Conservation (phyloP, 148 eudicot species). For the Heliosperma pusillum region DNA sequence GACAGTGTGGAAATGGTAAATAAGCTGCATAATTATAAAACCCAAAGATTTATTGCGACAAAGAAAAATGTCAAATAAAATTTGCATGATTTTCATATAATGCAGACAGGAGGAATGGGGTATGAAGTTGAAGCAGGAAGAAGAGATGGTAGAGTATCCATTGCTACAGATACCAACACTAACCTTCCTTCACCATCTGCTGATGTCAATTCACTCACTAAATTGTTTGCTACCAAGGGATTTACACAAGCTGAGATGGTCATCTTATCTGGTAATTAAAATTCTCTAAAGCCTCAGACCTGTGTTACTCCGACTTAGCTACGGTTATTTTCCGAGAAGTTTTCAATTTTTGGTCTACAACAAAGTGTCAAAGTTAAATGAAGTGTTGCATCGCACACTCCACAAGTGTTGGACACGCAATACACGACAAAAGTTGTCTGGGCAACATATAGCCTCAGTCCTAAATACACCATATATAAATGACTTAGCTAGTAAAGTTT, state of each 20-base stretch:
- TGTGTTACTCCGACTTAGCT: too few species aligned
- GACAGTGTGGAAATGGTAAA: conserved; percentile 64
- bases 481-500: too few species aligned
- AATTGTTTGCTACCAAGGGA: conserved; percentile 55
- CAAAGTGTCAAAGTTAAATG: too few species aligned
- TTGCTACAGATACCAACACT: conserved; percentile 33
- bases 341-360: too few species aligned
- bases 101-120: conserved; percentile 70
- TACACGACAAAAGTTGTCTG: too few species aligned
- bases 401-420: too few species aligned
- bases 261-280: conserved; percentile 57
- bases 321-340: too few species aligned
- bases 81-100: neutral
- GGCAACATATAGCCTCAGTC: too few species aligned
- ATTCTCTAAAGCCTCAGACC: neutral
- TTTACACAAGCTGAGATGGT: conserved; percentile 91
- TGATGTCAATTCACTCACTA: conserved; percentile 54
- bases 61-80: neutral
- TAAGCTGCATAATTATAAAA: neutral
- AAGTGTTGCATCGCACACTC: too few species aligned
- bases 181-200: conserved; percentile 51
- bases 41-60: neutral
- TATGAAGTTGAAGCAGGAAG: conserved; percentile 80
- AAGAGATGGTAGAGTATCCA: conserved; percentile 66
- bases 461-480: too few species aligned